Percentiles rank a stretch among this genome's conserved stretches.
These are phyloP conservation scores for Cryphonectria carpinicola DNA, from an alignment of 2,329 filamentous ascomycete species.

Conservation along the genomic window DNA sequence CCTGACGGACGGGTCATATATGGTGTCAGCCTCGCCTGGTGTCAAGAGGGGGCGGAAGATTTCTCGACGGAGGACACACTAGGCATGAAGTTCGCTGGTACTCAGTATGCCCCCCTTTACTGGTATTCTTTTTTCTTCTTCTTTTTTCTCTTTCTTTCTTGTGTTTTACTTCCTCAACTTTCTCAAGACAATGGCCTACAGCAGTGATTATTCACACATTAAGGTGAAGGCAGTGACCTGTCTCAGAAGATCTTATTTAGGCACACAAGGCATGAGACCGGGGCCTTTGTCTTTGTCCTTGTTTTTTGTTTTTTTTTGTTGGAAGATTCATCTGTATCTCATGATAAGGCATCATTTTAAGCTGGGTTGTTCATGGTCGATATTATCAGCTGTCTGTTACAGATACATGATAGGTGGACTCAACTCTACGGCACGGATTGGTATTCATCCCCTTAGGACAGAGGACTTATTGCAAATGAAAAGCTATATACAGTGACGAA, in stretches of 20 bases:
- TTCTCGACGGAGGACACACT: conserved; percentile 13
- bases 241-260: conserved; percentile 11
- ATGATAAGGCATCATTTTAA: conserved; percentile 26
- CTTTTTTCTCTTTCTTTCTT: neutral
- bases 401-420: conserved; percentile 8
- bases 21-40: neutral
- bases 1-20: neutral
- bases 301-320: no score
- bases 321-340: conserved; percentile 27
- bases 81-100: neutral
- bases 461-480: conserved; percentile 15
- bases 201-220: neutral
- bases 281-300: conserved; percentile 16
- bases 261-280: neutral
- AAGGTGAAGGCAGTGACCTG: neutral
- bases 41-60: neutral
- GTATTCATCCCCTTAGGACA: conserved; percentile 3
- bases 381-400: conserved; percentile 24
- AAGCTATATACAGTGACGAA: conserved; percentile 6
- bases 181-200: neutral
- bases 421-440: conserved; percentile 7
- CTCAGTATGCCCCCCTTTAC: no score
- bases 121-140: neutral
- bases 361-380: conserved; percentile 17
- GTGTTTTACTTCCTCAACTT: neutral